Percentiles rank a stretch among this genome's conserved stretches.
Evolutionary conservation across 768 basidiomycete genomes (phyloP).

Genomic region (Xerocomellus intermedius): DNA sequence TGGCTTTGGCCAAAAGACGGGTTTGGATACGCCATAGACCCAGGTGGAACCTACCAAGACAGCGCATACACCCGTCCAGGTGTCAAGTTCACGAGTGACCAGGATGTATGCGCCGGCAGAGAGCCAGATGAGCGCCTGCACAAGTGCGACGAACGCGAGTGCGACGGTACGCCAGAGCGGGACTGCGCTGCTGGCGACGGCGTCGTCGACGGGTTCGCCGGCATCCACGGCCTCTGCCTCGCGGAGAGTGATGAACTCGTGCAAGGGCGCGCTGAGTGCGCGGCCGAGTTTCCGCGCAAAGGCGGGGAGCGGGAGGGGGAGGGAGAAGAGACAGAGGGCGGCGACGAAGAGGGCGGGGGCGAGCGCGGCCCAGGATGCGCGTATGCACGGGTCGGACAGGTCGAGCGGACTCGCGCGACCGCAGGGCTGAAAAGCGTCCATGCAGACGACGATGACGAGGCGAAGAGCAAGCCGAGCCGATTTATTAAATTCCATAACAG

Average conservation of each 20-base stretch:
- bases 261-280: constrained; percentile 31
- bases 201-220: neutral
- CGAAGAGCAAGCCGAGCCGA: neutral
- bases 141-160: constrained; percentile 55
- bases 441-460: too few relatives aligned
- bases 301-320: constrained; percentile 29
- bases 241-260: constrained; percentile 45
- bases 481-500: too few relatives aligned
- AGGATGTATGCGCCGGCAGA: constrained; percentile 55
- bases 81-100: constrained; percentile 34
- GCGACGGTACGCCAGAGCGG: constrained; percentile 62
- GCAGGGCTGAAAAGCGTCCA: constrained; percentile 16
- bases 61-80: constrained; percentile 38
- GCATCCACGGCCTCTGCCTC: constrained; percentile 54
- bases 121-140: constrained; percentile 59
- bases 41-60: constrained; percentile 56
- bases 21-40: constrained; percentile 63
- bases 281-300: constrained; percentile 15
- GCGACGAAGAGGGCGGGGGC: constrained; percentile 48
- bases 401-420: constrained; percentile 29
- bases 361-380: constrained; percentile 51
- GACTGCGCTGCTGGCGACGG: constrained; percentile 8
- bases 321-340: constrained; percentile 38
- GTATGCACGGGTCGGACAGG: constrained; percentile 45
- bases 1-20: constrained; percentile 48